phyloP scores from a whole-genome alignment of 176 grass and related monocot species.

The Ensete ventricosum region DNA sequence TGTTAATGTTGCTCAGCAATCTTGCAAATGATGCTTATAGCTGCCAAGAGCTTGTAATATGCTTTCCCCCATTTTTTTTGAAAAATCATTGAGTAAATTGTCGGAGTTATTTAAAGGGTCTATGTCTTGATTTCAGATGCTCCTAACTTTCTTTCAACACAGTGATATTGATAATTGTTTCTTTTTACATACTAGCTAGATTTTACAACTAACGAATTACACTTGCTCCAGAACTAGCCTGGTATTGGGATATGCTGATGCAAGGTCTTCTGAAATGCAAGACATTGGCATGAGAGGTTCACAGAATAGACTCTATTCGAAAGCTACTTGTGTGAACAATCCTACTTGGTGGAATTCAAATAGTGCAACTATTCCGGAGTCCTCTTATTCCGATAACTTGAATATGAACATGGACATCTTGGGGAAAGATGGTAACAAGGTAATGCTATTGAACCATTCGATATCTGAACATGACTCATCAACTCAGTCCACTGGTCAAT shows the following conservation, averaged over 20 bases:
- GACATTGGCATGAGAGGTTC: constrained; percentile 12
- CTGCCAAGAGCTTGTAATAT: neutral
- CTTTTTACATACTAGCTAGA: neutral
- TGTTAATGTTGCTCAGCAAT: no score
- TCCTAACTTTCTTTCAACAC: neutral
- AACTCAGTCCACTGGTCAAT: constrained; percentile 37
- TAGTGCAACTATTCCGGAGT: constrained; percentile 18
- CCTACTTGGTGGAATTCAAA: constrained; percentile 36
- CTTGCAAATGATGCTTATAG: no score
- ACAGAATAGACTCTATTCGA: constrained; percentile 37
- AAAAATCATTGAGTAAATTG: neutral
- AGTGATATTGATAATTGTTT: neutral
- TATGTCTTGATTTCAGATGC: neutral
- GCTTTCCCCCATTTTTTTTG: neutral
- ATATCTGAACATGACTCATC: constrained; percentile 35
- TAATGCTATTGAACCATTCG: constrained; percentile 33
- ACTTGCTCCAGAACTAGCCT: neutral
- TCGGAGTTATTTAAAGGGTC: neutral
- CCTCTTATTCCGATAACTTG: constrained; percentile 19
- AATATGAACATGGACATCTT: constrained; percentile 29
- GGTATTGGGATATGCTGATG: constrained; percentile 26
- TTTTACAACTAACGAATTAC: neutral
- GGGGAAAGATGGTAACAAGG: constrained; percentile 31
- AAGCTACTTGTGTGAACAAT: constrained; percentile 35
- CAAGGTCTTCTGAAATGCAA: constrained; percentile 17